Evolutionary conservation across 2,329 filamentous ascomycete genomes (phyloP).

Genomic region (Ophiostoma tasmaniense): DNA sequence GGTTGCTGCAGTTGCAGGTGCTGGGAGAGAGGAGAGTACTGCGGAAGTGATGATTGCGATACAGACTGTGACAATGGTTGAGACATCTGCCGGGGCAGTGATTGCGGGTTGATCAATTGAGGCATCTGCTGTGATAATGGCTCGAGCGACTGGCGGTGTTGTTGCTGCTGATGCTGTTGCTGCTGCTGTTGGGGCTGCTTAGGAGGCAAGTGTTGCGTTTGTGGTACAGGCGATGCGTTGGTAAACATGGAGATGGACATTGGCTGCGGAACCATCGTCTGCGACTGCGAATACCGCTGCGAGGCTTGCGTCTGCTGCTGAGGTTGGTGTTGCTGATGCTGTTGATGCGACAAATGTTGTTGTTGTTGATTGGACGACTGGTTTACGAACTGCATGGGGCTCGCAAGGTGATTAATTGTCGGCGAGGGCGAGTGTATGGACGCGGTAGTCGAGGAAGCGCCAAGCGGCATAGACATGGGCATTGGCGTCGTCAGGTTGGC

Average conservation of each 20-base stretch:
- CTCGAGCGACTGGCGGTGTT: slow-evolving; percentile 12
- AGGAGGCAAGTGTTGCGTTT: slow-evolving; percentile 24
- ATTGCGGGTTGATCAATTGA: not conserved
- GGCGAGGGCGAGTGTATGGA: slow-evolving; percentile 14
- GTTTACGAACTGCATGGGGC: slow-evolving; percentile 17
- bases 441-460: not conserved
- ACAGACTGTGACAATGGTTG: not conserved
- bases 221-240: slow-evolving; percentile 17
- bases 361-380: slow-evolving; percentile 11
- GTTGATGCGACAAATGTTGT: not conserved
- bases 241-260: slow-evolving; percentile 15
- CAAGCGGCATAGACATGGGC: slow-evolving; percentile 9
- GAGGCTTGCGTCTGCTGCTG: slow-evolving; percentile 7
- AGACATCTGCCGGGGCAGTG: not conserved
- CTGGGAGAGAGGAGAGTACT: slow-evolving; percentile 12
- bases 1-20: slow-evolving; percentile 7
- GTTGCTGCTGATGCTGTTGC: slow-evolving; percentile 18
- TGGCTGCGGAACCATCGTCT: slow-evolving; percentile 9
- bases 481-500: slow-evolving; percentile 11
- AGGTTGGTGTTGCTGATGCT: not conserved
- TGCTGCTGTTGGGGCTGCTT: slow-evolving; percentile 19
- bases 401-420: slow-evolving; percentile 11
- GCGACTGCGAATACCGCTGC: slow-evolving; percentile 11
- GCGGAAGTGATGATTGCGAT: slow-evolving; percentile 4
- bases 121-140: slow-evolving; percentile 21